Evolutionary conservation across 2,329 filamentous ascomycete genomes (phyloP).

Genomic region (Colletotrichum agaves): DNA sequence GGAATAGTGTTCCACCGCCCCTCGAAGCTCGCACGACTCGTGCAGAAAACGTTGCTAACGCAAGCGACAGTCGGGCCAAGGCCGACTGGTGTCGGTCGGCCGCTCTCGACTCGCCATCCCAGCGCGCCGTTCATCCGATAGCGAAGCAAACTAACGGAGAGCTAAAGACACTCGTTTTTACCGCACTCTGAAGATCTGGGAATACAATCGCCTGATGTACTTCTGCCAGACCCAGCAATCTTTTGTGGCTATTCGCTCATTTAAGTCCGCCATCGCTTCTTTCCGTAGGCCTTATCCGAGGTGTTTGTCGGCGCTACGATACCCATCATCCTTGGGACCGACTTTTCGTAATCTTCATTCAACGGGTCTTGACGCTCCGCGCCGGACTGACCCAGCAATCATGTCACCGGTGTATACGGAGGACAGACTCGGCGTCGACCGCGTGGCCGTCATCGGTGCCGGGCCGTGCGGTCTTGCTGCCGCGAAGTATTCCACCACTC

Average conservation of each 20-base stretch:
- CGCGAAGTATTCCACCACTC: constrained; percentile 49
- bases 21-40: neutral
- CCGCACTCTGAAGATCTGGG: constrained; percentile 6
- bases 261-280: constrained; percentile 3
- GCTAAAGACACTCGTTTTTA: neutral
- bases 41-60: neutral
- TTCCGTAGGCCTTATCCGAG: neutral
- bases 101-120: neutral
- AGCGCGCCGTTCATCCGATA: constrained; percentile 16
- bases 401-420: constrained; percentile 39
- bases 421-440: constrained; percentile 49
- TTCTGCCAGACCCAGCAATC: neutral
- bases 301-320: neutral
- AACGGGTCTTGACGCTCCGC: neutral
- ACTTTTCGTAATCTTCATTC: neutral
- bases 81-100: constrained; percentile 14
- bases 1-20: neutral
- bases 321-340: neutral
- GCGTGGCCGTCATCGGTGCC: constrained; percentile 77
- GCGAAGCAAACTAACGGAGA: neutral
- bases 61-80: constrained; percentile 27
- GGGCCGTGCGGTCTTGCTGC: constrained; percentile 76
- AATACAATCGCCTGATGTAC: constrained; percentile 22
- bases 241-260: neutral
- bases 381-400: neutral